Percentiles rank a stretch among this genome's conserved stretches.
Evolutionary conservation across 2,329 filamentous ascomycete genomes (phyloP).

Genomic region (Epichloe scottii): DNA sequence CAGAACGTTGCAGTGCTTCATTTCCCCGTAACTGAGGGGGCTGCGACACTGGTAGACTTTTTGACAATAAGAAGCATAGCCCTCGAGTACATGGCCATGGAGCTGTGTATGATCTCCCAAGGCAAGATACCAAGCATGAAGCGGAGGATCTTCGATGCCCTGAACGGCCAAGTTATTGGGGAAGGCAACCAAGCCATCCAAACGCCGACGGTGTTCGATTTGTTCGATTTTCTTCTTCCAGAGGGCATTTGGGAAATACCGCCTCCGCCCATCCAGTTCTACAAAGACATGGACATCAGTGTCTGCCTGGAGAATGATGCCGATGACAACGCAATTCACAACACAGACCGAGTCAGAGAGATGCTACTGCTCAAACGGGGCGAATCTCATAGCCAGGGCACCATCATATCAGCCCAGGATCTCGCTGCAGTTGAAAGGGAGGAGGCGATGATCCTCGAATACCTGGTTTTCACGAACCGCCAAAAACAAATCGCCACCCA

Average conservation of each 20-base stretch:
- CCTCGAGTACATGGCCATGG: constrained; percentile 74
- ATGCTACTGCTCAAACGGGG: constrained; percentile 58
- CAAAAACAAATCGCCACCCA: constrained; percentile 42
- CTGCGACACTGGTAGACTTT: constrained; percentile 62
- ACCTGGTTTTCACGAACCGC: constrained; percentile 51
- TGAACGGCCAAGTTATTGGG: constrained; percentile 64
- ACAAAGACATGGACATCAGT: constrained; percentile 54
- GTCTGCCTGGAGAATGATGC: constrained; percentile 49
- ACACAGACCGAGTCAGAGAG: constrained; percentile 59
- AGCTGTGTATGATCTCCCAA: constrained; percentile 67
- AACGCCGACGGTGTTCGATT: constrained; percentile 73
- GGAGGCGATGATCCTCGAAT: constrained; percentile 46
- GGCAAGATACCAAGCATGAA: constrained; percentile 59
- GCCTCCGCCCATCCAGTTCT: constrained; percentile 43
- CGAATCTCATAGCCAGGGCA: constrained; percentile 40
- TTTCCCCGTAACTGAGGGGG: constrained; percentile 58
- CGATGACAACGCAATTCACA: constrained; percentile 47
- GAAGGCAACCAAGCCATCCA: constrained; percentile 52
- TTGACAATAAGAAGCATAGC: constrained; percentile 64
- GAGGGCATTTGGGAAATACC: constrained; percentile 37
- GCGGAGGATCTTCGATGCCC: constrained; percentile 52
- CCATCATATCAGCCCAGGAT: constrained; percentile 37
- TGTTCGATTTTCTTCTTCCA: constrained; percentile 73
- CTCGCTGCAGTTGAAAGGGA: constrained; percentile 41
- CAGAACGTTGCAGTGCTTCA: constrained; percentile 44